Evolutionary conservation across 2,329 filamentous ascomycete species (phyloP).

Genomic region (Corinectria fuckeliana): DNA sequence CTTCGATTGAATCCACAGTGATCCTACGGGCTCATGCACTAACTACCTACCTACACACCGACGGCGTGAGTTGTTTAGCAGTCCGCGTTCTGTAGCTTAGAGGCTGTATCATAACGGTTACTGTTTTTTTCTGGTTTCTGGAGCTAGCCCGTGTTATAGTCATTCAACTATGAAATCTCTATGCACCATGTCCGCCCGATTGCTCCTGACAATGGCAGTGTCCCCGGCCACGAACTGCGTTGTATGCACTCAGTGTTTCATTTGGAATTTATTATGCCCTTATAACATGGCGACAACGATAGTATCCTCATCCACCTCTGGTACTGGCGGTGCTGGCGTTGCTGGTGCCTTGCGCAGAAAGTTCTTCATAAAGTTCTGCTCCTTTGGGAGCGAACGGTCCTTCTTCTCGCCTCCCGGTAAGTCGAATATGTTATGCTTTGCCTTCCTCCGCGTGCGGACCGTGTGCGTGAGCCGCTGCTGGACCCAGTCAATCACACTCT

Average conservation of each 20-base stretch:
- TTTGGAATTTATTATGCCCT: background rate
- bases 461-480: slow-evolving; percentile 74
- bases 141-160: slow-evolving; percentile 35
- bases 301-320: slow-evolving; percentile 18
- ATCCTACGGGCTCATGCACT: slow-evolving; percentile 17
- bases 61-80: slow-evolving; percentile 36
- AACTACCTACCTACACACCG: slow-evolving; percentile 22
- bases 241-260: background rate
- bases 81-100: slow-evolving; percentile 42
- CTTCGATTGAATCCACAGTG: slow-evolving; percentile 70
- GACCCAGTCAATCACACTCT: slow-evolving; percentile 77
- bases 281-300: slow-evolving; percentile 27
- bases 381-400: slow-evolving; percentile 49
- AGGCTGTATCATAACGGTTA: slow-evolving; percentile 44
- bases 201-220: background rate
- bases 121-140: slow-evolving; percentile 33
- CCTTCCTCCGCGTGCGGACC: slow-evolving; percentile 68
- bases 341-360: slow-evolving; percentile 47
- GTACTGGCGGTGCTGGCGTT: background rate
- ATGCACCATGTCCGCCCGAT: slow-evolving; percentile 6
- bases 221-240: background rate
- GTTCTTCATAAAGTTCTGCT: slow-evolving; percentile 58
- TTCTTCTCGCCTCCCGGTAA: slow-evolving; percentile 42
- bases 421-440: slow-evolving; percentile 60
- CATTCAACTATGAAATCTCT: slow-evolving; percentile 33